A percentile compares a stretch with the other conserved stretches of the same genome.
These are phyloP conservation scores for Spathaspora girioi DNA, from an alignment of 805 yeast species.

Conservation along the genomic window DNA sequence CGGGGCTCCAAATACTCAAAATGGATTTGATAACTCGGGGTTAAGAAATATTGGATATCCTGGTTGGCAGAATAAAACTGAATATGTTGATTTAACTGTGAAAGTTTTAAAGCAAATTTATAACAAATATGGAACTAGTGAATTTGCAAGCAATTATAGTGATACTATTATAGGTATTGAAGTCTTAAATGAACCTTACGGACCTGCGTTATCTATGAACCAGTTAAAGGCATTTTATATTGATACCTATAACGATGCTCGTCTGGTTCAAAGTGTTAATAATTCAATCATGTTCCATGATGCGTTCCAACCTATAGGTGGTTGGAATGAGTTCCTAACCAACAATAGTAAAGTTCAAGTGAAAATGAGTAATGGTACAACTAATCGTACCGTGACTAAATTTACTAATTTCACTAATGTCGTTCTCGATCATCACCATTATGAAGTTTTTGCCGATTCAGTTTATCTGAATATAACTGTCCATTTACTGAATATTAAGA, in stretches of 20 bases:
- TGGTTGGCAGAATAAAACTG: constrained; percentile 31
- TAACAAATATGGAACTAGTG: constrained; percentile 31
- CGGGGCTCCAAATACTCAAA: constrained; percentile 82
- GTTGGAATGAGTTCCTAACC: constrained; percentile 49
- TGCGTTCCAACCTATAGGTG: constrained; percentile 55
- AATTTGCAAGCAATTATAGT: constrained; percentile 13
- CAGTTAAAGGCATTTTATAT: constrained; percentile 25
- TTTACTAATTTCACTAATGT: constrained; percentile 29
- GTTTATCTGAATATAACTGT: constrained; percentile 26
- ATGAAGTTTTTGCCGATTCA: constrained; percentile 31
- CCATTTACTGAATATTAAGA: constrained; percentile 26
- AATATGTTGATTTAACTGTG: constrained; percentile 24
- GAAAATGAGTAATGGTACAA: not conserved
- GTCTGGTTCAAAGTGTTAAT: constrained; percentile 24
- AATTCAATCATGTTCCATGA: constrained; percentile 59
- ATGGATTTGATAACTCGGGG: constrained; percentile 84
- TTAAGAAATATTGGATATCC: constrained; percentile 43
- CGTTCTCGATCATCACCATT: constrained; percentile 39
- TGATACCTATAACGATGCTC: constrained; percentile 28
- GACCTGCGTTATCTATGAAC: constrained; percentile 18
- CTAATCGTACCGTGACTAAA: constrained; percentile 6
- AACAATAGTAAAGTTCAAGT: constrained; percentile 8
- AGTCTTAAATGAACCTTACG: constrained; percentile 39
- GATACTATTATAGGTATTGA: constrained; percentile 39
- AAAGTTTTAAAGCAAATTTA: constrained; percentile 31